Conservation (phyloP, 2,329 filamentous ascomycete genomes). For the Beauveria sp. region DNA sequence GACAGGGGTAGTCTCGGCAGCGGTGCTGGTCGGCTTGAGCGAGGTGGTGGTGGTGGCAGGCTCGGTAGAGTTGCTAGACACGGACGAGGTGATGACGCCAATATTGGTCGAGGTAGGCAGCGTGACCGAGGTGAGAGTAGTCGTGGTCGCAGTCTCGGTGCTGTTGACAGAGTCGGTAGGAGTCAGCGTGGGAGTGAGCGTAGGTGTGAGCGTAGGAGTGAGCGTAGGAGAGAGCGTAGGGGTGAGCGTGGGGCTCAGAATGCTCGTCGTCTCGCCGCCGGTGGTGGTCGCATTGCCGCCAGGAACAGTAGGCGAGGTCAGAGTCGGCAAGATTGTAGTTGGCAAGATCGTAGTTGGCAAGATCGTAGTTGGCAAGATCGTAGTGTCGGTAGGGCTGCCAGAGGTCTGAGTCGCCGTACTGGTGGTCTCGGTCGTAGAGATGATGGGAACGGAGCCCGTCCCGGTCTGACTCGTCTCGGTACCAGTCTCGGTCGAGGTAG, state of each 20-base stretch:
- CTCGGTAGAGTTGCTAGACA: not conserved
- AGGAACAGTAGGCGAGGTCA: slow-evolving; percentile 2
- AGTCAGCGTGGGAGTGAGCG: not conserved
- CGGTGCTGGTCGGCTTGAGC: not conserved
- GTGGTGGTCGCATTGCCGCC: slow-evolving; percentile 8
- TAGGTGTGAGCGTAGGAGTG: not conserved
- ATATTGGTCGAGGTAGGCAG: not conserved
- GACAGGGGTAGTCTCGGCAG: not conserved
- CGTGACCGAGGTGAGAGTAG: not conserved
- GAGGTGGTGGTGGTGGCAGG: not conserved
- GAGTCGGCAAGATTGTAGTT: slow-evolving; percentile 1
- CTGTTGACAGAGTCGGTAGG: not conserved
- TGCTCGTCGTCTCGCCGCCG: slow-evolving; percentile 2
- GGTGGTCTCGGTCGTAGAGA: not conserved
- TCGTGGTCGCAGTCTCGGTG: not conserved
- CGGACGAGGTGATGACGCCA: slow-evolving; percentile 10
- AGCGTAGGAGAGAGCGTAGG: not conserved
- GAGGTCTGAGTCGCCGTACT: not conserved
- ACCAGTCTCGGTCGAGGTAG: not conserved
- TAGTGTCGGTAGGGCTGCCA: slow-evolving; percentile 13
- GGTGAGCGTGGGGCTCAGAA: not conserved
- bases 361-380: not conserved
- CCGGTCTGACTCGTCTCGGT: not conserved
- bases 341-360: not conserved
- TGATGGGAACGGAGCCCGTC: not conserved